phyloP scores from a whole-genome alignment of 805 yeast species.

The Sugiyamaella americana region DNA sequence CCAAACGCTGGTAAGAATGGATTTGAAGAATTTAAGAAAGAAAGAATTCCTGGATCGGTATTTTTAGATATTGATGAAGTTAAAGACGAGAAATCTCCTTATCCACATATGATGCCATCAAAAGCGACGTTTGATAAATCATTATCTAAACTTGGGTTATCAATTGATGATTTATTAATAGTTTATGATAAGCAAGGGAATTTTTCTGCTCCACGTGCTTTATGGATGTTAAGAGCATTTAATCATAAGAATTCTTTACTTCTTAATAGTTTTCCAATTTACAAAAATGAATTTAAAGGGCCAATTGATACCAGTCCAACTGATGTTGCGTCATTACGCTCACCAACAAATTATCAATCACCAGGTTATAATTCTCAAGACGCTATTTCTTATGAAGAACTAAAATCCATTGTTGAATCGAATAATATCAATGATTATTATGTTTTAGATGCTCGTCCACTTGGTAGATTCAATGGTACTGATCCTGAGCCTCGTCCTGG shows the following conservation, averaged over 20 bases:
- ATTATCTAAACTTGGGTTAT: constrained; percentile 29
- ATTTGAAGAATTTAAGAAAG: constrained; percentile 40
- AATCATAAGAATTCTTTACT: constrained; percentile 67
- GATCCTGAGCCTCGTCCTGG: constrained; percentile 90
- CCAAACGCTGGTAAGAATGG: constrained; percentile 66
- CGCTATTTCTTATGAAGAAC: constrained; percentile 62
- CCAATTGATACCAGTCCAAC: constrained; percentile 37
- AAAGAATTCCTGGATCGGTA: constrained; percentile 59
- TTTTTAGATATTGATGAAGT: constrained; percentile 75
- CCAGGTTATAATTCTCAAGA: constrained; percentile 38
- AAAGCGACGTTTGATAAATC: constrained; percentile 47
- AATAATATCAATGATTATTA: constrained; percentile 37
- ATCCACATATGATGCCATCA: constrained; percentile 89
- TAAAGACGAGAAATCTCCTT: constrained; percentile 52
- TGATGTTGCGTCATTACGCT: constrained; percentile 14
- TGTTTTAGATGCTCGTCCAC: constrained; percentile 77
- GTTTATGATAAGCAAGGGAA: constrained; percentile 82
- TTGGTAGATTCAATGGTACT: constrained; percentile 66
- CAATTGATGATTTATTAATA: constrained; percentile 51
- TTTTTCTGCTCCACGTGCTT: constrained; percentile 85
- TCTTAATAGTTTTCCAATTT: constrained; percentile 61
- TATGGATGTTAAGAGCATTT: constrained; percentile 80
- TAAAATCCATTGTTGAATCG: constrained; percentile 51
- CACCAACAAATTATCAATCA: constrained; percentile 22
- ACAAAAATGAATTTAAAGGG: constrained; percentile 41